Percentiles rank a stretch among this genome's conserved stretches.
Evolutionary conservation across 345 rosid genomes (phyloP).

Genomic region (Excoecaria cochinchinensis): DNA sequence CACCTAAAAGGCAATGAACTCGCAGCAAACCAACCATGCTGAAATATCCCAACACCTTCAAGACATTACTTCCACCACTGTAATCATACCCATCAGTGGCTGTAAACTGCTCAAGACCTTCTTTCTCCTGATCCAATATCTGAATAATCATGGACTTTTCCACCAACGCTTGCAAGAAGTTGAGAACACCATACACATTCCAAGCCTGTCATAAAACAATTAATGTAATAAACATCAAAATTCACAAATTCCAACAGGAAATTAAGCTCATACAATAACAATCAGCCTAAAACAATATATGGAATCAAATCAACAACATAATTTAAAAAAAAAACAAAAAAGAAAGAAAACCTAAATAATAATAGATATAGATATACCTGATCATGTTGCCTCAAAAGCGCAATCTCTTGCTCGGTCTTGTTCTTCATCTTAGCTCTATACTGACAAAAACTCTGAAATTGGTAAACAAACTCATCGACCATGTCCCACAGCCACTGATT

Average conservation of each 20-base stretch:
- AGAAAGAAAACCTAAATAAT: not conserved
- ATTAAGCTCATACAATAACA: not conserved
- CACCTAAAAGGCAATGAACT: conserved; percentile 95
- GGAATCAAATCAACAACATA: not conserved
- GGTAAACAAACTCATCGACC: conserved; percentile 99
- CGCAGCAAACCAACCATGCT: conserved; percentile 95
- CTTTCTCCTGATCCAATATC: conserved; percentile 92
- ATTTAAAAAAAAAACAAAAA: not conserved
- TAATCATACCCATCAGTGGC: conserved; percentile 97
- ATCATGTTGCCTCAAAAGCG: conserved; percentile 67
- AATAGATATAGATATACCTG: conserved; percentile 45
- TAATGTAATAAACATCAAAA: not conserved
- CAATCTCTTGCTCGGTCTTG: conserved; percentile 88
- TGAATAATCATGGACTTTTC: conserved; percentile 84
- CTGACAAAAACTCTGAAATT: conserved; percentile 96
- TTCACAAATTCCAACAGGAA: no score
- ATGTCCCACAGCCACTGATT: conserved; percentile 99
- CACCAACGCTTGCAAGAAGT: conserved; percentile 95
- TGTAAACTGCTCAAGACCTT: conserved; percentile 88
- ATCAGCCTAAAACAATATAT: not conserved
- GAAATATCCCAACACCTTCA: conserved; percentile 96
- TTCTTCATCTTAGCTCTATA: conserved; percentile 93
- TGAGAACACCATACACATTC: conserved; percentile 98
- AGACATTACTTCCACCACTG: conserved; percentile 90
- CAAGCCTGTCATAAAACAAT: conserved; percentile 55